Evolutionary conservation across 1,284 basidiomycete genomes (phyloP).

Genomic region (Trichosporon asahii): DNA sequence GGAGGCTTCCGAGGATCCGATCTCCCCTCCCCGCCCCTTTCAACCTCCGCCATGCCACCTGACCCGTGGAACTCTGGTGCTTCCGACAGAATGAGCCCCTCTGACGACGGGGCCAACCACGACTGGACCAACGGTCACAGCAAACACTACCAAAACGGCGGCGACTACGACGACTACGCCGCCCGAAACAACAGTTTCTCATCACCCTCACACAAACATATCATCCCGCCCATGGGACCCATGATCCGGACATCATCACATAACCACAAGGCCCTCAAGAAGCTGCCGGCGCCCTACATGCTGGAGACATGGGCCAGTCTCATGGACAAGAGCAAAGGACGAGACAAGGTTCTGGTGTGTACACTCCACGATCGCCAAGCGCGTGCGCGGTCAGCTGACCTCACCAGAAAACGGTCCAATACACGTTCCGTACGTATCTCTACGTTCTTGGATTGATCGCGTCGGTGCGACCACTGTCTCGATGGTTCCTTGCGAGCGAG

Average conservation of each 20-base stretch:
- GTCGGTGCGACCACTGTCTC: slow-evolving; percentile 35
- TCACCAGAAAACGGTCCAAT: slow-evolving; percentile 48
- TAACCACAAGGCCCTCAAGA: not conserved
- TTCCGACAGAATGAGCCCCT: not conserved
- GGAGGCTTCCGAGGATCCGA: slow-evolving; percentile 11
- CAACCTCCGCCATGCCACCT: slow-evolving; percentile 20
- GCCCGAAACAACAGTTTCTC: not conserved
- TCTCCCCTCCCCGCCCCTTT: slow-evolving; percentile 25
- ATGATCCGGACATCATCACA: not conserved
- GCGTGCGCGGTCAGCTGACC: slow-evolving; percentile 2
- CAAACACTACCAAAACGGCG: not conserved
- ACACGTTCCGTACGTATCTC: slow-evolving; percentile 44
- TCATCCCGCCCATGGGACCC: slow-evolving; percentile 10
- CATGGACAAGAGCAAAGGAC: slow-evolving; percentile 45
- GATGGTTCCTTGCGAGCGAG: slow-evolving; percentile 38
- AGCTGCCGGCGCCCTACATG: slow-evolving; percentile 20
- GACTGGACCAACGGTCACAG: not conserved
- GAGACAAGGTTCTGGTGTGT: slow-evolving; percentile 49
- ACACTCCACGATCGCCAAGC: not conserved
- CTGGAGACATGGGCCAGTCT: slow-evolving; percentile 38
- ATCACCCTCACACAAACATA: not conserved
- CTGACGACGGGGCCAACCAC: not conserved
- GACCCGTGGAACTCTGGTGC: slow-evolving; percentile 10
- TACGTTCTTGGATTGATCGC: slow-evolving; percentile 43
- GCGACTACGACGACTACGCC: slow-evolving; percentile 15